These are phyloP conservation scores for Rhododendron henanense DNA, from an alignment of 148 eudicot species.

Conservation along the genomic window DNA sequence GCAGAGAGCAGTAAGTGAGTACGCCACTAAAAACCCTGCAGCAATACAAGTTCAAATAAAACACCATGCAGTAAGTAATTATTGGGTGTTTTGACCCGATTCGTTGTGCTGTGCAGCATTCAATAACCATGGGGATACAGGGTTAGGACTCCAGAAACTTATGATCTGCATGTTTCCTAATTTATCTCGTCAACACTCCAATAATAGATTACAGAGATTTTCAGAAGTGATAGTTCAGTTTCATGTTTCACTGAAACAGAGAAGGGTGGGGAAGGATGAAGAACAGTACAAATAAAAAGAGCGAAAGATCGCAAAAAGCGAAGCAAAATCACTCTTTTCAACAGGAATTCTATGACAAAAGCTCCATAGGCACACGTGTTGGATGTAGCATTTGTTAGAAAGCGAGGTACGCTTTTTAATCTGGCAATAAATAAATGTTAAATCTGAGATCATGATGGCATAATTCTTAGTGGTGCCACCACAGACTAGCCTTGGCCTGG, in stretches of 20 bases:
- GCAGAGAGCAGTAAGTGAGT: slow-evolving; percentile 2
- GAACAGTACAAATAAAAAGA: neutral
- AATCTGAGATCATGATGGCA: neutral
- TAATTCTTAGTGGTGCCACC: neutral
- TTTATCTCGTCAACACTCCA: neutral
- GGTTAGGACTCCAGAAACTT: neutral
- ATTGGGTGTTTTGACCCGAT: neutral
- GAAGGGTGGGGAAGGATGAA: neutral
- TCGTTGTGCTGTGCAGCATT: neutral
- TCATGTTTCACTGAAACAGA: neutral
- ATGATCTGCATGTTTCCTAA: neutral
- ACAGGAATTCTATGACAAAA: neutral
- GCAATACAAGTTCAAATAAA: neutral
- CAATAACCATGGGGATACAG: neutral
- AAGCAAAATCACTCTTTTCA: neutral
- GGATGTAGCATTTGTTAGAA: neutral
- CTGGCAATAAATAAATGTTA: neutral
- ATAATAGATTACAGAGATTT: neutral
- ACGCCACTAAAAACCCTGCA: neutral
- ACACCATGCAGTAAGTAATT: neutral
- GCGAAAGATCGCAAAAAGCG: neutral
- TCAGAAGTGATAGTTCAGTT: neutral
- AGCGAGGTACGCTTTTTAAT: neutral
- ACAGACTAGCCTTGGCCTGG: neutral
- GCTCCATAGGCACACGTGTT: neutral